Evolutionary conservation across 2,329 filamentous ascomycete genomes (phyloP).

Genomic region (Fusarium dimerum): DNA sequence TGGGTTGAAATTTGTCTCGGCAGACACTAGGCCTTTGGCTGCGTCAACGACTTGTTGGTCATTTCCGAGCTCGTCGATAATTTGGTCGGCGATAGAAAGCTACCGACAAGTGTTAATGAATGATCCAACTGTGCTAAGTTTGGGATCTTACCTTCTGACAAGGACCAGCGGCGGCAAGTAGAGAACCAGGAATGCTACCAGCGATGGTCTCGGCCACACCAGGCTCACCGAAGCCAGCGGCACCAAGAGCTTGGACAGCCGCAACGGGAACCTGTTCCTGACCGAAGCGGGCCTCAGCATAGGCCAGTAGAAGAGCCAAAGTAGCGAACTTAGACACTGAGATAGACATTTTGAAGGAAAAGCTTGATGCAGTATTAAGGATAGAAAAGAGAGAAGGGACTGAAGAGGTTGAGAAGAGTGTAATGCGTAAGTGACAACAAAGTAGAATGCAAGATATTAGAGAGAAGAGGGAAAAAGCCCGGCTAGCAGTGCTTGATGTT

Average conservation of each 20-base stretch:
- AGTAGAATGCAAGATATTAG: neutral
- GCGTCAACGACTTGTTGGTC: constrained; percentile 61
- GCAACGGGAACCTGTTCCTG: constrained; percentile 62
- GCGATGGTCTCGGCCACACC: constrained; percentile 65
- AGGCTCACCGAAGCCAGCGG: constrained; percentile 50
- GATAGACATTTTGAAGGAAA: constrained; percentile 10
- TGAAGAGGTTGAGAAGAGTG: constrained; percentile 1
- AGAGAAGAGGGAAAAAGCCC: constrained; percentile 13
- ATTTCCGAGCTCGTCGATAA: constrained; percentile 61
- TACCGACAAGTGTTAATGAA: constrained; percentile 30
- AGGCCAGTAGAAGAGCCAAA: constrained; percentile 35
- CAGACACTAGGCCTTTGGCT: constrained; percentile 63
- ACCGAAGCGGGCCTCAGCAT: constrained; percentile 58
- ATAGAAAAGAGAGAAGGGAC: constrained; percentile 1
- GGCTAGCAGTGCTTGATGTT: constrained; percentile 21
- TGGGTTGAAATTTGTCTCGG: constrained; percentile 75
- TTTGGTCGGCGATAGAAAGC: constrained; percentile 65
- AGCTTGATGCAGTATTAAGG: neutral
- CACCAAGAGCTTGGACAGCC: constrained; percentile 52
- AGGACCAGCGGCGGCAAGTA: constrained; percentile 65
- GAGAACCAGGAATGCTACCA: constrained; percentile 60
- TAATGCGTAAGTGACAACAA: neutral
- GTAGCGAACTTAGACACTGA: constrained; percentile 17
- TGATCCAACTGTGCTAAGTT: neutral
- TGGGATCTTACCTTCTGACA: constrained; percentile 57